Evolutionary conservation across 345 rosid genomes (phyloP), one percentile per base, ranked within the genome.

Genomic region (Durio zibethinus): DNA sequence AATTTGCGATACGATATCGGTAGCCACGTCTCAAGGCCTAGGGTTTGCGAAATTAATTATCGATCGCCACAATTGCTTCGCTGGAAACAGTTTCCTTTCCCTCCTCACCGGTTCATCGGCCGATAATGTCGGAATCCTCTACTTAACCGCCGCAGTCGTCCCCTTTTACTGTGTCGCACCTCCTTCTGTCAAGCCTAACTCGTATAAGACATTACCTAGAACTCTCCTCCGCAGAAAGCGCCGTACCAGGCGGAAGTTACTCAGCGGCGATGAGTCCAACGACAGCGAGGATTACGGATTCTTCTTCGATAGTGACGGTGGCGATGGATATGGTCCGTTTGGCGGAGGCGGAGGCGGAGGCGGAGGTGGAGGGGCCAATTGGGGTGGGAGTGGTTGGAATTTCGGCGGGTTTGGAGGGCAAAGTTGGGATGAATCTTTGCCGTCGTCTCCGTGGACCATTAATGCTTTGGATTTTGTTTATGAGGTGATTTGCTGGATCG

Each of bases 401-500:
- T 87, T 52, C n/a, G 90, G 86, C 12, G 87, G 89, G 35, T 84
- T 84, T 7, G 95, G 88, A 7, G 85, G 87, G 23, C 87, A 85
- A 14, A 75, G 81, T 59, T 90, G 92, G 97, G 97, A 94, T 21
- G 97, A 89, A 54, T 82, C 87, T 0, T 77, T 90, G 27, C 82
- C 83, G 5, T 87, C 83, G 68, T 86, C 84, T 31, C 86, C 93
- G 29, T 87, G 93, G 86, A 86, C 88, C 0, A 84, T 70, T 75
- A 85, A 89, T 1, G 97, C 98, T 2, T 86, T 89, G 80, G 88
- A 85, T 45, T 96, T 93, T 21, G 85, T 93, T n/a, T 93, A 93
- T 43, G 99, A 96, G 85, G 99, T 96, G 85, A 81, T 96, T 42
- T 89, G 86, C 59, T 96, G 99, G 99, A 96, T 96, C 12, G 98